Percentiles rank a stretch among this genome's conserved stretches.
phyloP scores from a whole-genome alignment of 352 stramenopile genomes.

The Globisporangium abappressorium region DNA sequence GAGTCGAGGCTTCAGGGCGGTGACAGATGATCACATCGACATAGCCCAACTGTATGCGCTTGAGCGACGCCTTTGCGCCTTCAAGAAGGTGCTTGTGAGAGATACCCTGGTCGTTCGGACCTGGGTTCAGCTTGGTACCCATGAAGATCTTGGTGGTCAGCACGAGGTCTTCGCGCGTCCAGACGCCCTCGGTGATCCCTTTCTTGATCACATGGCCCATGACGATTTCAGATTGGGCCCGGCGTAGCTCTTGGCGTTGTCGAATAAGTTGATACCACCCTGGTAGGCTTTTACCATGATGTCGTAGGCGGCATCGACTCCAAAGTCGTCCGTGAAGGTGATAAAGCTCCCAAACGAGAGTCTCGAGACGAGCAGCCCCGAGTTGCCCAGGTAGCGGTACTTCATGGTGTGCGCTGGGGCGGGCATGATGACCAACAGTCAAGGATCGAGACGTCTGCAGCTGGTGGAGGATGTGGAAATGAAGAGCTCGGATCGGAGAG shows the following conservation, averaged over 20 bases:
- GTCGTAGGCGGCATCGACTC: conserved; percentile 22
- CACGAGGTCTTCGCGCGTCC: conserved; percentile 43
- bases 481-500: background rate
- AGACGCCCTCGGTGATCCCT: conserved; percentile 22
- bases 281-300: conserved; percentile 31
- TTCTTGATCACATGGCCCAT: conserved; percentile 25
- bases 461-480: background rate
- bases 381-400: conserved; percentile 29
- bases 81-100: conserved; percentile 49
- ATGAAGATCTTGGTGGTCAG: conserved; percentile 61
- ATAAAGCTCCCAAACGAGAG: no score
- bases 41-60: conserved; percentile 37
- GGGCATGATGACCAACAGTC: background rate
- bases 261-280: conserved; percentile 54
- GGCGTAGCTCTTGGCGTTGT: conserved; percentile 42
- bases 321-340: no score
- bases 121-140: background rate
- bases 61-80: conserved; percentile 35
- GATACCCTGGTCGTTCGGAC: conserved; percentile 25
- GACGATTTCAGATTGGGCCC: no score
- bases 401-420: background rate
- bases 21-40: conserved; percentile 52
- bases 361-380: conserved; percentile 34
- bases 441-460: background rate
- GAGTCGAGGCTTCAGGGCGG: conserved; percentile 24